These are phyloP conservation scores for Bacidia rubella DNA, from an alignment of 495 filamentous ascomycete genomes.

Conservation along the genomic window DNA sequence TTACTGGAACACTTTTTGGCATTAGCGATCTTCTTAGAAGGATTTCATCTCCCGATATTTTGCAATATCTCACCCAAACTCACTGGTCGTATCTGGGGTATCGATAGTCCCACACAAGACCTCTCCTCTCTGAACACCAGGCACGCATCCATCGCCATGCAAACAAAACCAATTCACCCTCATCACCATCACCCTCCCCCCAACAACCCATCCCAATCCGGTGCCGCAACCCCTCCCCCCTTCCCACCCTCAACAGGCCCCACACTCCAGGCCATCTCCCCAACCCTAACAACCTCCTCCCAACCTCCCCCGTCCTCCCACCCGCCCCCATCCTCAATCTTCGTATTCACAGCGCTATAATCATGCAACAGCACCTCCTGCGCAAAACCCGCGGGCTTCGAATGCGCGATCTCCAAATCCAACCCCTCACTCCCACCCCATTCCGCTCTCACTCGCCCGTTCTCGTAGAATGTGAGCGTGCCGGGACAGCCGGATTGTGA, in stretches of 20 bases:
- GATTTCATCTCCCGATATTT: too few relatives aligned
- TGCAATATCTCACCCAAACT: too few relatives aligned
- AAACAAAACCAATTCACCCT: background rate
- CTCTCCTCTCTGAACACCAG: too few relatives aligned
- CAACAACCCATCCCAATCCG: constrained; percentile 37
- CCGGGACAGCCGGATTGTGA: constrained; percentile 44
- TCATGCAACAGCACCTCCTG: constrained; percentile 37
- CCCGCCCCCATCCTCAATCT: constrained; percentile 9
- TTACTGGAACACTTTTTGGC: too few relatives aligned
- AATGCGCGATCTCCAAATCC: constrained; percentile 17
- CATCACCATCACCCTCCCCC: background rate
- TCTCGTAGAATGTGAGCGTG: constrained; percentile 40
- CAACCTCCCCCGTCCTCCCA: constrained; percentile 9
- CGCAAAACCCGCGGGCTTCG: constrained; percentile 23
- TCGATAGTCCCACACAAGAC: too few relatives aligned
- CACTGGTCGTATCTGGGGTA: too few relatives aligned
- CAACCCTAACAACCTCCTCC: constrained; percentile 9
- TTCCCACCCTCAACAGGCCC: constrained; percentile 35
- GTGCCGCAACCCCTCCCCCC: constrained; percentile 36
- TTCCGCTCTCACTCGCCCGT: constrained; percentile 32
- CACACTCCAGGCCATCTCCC: constrained; percentile 34
- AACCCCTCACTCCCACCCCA: constrained; percentile 31
- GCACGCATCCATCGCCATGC: too few relatives aligned
- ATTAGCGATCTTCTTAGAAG: too few relatives aligned
- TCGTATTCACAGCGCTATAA: constrained; percentile 30